phyloP scores from a whole-genome alignment of 2,329 filamentous ascomycete species.

The Exophiala xenobiotica region DNA sequence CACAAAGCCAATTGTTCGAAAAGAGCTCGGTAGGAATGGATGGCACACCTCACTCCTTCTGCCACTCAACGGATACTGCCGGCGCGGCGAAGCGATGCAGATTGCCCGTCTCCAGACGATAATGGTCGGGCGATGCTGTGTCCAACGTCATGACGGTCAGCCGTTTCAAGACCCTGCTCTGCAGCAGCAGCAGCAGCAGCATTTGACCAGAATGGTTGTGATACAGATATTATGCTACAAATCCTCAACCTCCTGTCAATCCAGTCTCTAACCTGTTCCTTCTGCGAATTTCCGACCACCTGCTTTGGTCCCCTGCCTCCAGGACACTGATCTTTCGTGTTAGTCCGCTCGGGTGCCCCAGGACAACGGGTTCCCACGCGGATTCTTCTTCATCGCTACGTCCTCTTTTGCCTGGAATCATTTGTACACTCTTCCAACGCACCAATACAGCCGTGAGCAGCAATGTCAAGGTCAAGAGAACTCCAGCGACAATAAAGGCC shows the following conservation, averaged over 20 bases:
- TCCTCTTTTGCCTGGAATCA: constrained; percentile 55
- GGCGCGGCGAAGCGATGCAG: too few species aligned
- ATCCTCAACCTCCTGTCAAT: constrained; percentile 10
- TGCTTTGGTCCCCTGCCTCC: constrained; percentile 65
- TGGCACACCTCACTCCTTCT: too few species aligned
- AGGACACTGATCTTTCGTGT: constrained; percentile 69
- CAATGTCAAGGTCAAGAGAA: constrained; percentile 64
- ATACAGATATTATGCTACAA: too few species aligned
- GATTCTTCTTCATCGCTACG: constrained; percentile 2
- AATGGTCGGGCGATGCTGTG: too few species aligned
- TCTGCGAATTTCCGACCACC: constrained; percentile 71
- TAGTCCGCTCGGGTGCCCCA: constrained; percentile 69
- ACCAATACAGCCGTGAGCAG: constrained; percentile 62
- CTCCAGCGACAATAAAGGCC: constrained; percentile 66
- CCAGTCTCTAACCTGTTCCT: constrained; percentile 51
- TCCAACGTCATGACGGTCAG: too few species aligned
- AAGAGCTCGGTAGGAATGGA: too few species aligned
- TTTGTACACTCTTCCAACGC: constrained; percentile 66
- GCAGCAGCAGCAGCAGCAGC: too few species aligned
- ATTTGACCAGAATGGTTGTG: too few species aligned
- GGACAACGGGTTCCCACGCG: constrained; percentile 65
- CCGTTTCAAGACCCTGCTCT: too few species aligned
- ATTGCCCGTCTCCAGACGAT: too few species aligned
- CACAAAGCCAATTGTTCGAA: too few species aligned
- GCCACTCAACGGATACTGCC: too few species aligned